Base-by-base conservation (phyloP, 768 basidiomycete species). In the Termitomyces sp. region DNA sequence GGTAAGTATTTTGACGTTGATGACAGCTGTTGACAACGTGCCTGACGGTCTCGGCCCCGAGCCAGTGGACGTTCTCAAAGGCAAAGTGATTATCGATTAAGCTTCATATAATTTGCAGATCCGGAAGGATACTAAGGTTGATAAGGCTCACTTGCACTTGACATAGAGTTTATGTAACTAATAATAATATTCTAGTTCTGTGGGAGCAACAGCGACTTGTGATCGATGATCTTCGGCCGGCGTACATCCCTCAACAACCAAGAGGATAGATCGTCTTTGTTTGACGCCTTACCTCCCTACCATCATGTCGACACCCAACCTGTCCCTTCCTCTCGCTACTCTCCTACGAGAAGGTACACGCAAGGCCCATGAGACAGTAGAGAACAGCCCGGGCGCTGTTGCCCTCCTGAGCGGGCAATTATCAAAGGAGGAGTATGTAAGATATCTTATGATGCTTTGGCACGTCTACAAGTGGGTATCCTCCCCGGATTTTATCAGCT, bases 391-490 rank as follows among this genome's bases (percentile, higher is more conserved):
- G 28, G 87, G 82, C 30, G 88, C 85, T 2, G 73, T 71, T 49
- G 79, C 79, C 50, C 74, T 91, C 44, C 75, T 82, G 23, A 79
- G 79, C 55, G 88, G 88, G 10, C 75, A 79, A 58, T 77, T 90
- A 38, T 74, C 77, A 55, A 79, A 79, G 68, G 78, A 82, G 46
- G 88, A 89, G 67, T 92, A 92, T 69, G 72, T 85, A 16, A 78
- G 81, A 50, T 88, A 84, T 71, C 77, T 91, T 47, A 85, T 91
- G 77, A 84, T 88, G 77, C 81, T 93, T 26, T 91, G 87, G 84
- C 81, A 89, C 64, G 74, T 93, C 30, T 94, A 93, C 73, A 75
- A 83, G 89, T 92, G 64, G 71, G 85, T 74, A n/a, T 33, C 10
- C 9, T n/a, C 56, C 8, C 5, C 14, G 28, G 28, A n/a, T n/a